Evolutionary conservation across 371 early-diverging fungal species (phyloP).

Genomic region (Syncephalastrum racemosum): DNA sequence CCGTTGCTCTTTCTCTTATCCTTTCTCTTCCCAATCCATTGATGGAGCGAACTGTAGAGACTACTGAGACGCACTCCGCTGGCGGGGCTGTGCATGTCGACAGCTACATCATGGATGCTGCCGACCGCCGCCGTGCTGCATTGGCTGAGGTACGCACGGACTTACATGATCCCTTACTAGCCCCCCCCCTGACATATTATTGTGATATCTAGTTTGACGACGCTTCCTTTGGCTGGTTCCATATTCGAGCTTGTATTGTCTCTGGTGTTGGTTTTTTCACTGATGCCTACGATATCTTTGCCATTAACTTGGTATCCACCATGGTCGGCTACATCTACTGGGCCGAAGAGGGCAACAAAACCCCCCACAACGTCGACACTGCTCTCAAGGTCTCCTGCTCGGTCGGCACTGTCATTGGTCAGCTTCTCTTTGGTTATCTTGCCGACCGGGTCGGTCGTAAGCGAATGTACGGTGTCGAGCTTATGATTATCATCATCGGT

Average conservation of each 20-base stretch:
- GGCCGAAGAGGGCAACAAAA: constrained; percentile 31
- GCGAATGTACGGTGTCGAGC: constrained; percentile 81
- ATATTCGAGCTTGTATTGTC: constrained; percentile 82
- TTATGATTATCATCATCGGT: constrained; percentile 74
- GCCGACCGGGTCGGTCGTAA: constrained; percentile 83
- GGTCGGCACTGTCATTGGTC: constrained; percentile 78
- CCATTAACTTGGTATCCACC: constrained; percentile 76
- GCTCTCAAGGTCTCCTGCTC: constrained; percentile 75
- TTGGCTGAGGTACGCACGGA: constrained; percentile 33
- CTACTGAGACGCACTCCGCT: not conserved
- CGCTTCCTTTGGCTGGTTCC: constrained; percentile 74
- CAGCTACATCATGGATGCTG: constrained; percentile 19
- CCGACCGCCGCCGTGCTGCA: constrained; percentile 39
- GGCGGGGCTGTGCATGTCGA: constrained; percentile 7
- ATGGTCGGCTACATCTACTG: constrained; percentile 78
- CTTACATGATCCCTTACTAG: not conserved
- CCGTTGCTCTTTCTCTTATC: constrained; percentile 7
- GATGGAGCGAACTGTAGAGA: constrained; percentile 1
- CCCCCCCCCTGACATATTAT: not conserved
- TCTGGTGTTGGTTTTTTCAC: constrained; percentile 90
- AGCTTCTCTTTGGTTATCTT: constrained; percentile 76
- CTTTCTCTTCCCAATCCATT: constrained; percentile 1
- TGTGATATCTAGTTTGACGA: constrained; percentile 41
- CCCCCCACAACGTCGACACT: constrained; percentile 60
- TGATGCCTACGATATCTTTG: constrained; percentile 88